Percentiles rank a stretch among this genome's conserved stretches.
Evolutionary conservation across 805 yeast species (phyloP).

Genomic region (Zygosaccharomyces bisporus): DNA sequence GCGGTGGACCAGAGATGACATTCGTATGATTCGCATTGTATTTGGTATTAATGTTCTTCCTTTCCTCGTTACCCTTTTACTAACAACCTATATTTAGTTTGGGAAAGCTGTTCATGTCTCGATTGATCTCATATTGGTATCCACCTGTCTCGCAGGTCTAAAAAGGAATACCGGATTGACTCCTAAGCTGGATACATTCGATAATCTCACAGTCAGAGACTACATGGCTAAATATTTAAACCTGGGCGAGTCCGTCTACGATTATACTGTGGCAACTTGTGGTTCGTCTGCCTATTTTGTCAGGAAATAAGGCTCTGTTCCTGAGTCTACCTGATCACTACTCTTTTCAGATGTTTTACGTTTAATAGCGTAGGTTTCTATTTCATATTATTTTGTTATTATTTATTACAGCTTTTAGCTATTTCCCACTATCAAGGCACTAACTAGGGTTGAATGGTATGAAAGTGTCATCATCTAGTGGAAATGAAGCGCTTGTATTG

Average conservation of each 20-base stretch:
- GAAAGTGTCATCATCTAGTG: conserved; percentile 10
- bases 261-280: conserved; percentile 64
- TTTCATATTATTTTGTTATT: conserved; percentile 1
- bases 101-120: conserved; percentile 57
- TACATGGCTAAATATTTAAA: conserved; percentile 67
- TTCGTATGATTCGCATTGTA: background rate
- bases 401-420: too few species aligned
- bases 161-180: conserved; percentile 68
- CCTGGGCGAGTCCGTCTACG: conserved; percentile 81
- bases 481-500: background rate
- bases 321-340: background rate
- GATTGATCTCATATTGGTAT: conserved; percentile 56
- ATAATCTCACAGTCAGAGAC: conserved; percentile 44
- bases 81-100: conserved; percentile 29
- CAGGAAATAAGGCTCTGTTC: conserved; percentile 40
- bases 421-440: background rate
- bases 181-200: conserved; percentile 49
- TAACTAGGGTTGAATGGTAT: conserved; percentile 20
- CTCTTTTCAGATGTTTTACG: background rate
- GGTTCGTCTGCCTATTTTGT: conserved; percentile 71
- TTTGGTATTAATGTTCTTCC: background rate
- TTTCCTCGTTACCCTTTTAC: background rate
- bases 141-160: conserved; percentile 69
- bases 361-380: background rate
- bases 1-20: background rate